Evolutionary conservation across 768 basidiomycete genomes (phyloP).

Genomic region (Termitomyces sp.): DNA sequence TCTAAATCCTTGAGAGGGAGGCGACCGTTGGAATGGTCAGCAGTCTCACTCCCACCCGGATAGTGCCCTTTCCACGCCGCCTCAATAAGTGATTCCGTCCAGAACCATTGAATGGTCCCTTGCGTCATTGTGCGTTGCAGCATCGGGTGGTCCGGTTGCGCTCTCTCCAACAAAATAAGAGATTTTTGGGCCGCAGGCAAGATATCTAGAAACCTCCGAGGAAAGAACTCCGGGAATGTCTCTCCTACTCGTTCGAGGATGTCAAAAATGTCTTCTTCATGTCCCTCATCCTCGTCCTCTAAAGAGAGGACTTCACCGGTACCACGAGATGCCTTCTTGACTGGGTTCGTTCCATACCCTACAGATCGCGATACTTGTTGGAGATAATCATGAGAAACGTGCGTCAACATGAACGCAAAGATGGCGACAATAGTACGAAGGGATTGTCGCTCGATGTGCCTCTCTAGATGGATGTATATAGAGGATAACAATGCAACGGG

Average conservation of each 20-base stretch:
- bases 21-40: background rate
- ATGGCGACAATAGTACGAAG: conserved; percentile 45
- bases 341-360: conserved; percentile 42
- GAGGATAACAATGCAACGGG: conserved; percentile 55
- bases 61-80: conserved; percentile 40
- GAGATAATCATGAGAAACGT: conserved; percentile 63
- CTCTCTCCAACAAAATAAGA: conserved; percentile 58
- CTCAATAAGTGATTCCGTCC: conserved; percentile 54
- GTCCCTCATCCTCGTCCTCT: conserved; percentile 36
- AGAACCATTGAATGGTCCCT: conserved; percentile 55
- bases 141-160: conserved; percentile 63
- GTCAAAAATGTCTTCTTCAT: conserved; percentile 40
- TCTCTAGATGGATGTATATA: conserved; percentile 56
- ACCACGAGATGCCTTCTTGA: conserved; percentile 25
- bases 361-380: conserved; percentile 56
- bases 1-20: background rate
- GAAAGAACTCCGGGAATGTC: conserved; percentile 66
- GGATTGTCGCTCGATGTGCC: conserved; percentile 55
- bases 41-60: background rate
- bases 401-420: conserved; percentile 67
- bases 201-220: conserved; percentile 44
- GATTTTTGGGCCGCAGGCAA: conserved; percentile 71
- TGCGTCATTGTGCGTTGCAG: conserved; percentile 31
- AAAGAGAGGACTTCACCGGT: conserved; percentile 28
- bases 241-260: conserved; percentile 35